Base-by-base conservation (phyloP, 163 green algal genomes). In the Chlorella variabilis region DNA sequence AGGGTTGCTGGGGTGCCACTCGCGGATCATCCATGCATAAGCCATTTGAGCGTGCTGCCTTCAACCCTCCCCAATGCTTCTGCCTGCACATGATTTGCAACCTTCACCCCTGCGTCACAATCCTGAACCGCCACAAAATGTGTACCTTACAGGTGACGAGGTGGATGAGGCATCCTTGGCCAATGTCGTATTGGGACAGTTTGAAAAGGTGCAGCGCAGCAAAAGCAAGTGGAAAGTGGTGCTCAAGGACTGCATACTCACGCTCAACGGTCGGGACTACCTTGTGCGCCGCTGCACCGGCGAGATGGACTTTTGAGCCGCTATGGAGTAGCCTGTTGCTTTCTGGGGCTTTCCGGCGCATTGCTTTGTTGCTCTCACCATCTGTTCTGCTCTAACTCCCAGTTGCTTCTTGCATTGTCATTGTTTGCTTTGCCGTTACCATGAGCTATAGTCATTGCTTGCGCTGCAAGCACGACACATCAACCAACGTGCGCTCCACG, bases 181-280 rank as follows among this genome's bases (percentile, higher is more conserved):
- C 29, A 62, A 89, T 65, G 67, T 86, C 33, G 59, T 89, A 49
- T 63, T 89, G 17, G 85, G 85, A 5, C 80, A 86, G 62, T 89
- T 89, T 81, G 85, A 89, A 23, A 85, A 83, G 51, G 85, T 89
- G 61, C 81, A 86, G 56, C 85, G 80, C 39, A 82, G 45, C 68
- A 89, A 89, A 49, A 45, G 38, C 29, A 82, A 82, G 61, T 89
- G 85, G 85, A 83, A 83, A 58, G 73, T 88, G 74, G 74, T 83
- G 45, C 76, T 88, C 20, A 84, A 81, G 51, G 63, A 83, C 75
- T 86, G 80, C 71, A 68, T 89, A 33, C 68, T 76, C 48, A 82
- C 62, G 9, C 48, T 86, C 11, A 58, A 85, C 27, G 81, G 62
- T n/a, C 36, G 58, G 9, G 85, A 89, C 75, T 89, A 89, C 80